phyloP scores from a whole-genome alignment of 2,329 filamentous ascomycete genomes.

The Colletotrichum sp. region DNA sequence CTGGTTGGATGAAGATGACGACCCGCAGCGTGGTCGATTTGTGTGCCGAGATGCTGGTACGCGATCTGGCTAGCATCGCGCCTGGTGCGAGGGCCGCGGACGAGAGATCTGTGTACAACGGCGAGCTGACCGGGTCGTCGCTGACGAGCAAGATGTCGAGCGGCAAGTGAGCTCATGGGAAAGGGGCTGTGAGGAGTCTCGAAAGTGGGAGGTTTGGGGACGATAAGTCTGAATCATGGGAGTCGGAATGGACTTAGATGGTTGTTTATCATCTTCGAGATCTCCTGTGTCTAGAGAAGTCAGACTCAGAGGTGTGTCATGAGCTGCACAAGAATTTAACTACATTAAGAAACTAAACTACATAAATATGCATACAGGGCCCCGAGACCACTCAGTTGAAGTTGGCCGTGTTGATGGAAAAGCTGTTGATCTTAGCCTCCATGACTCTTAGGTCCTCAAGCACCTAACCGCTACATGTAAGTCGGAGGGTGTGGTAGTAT shows the following conservation, averaged over 20 bases:
- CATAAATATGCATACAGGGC: too few relatives aligned
- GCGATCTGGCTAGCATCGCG: not conserved
- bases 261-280: too few relatives aligned
- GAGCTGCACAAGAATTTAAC: not conserved
- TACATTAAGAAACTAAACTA: too few relatives aligned
- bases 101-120: not conserved
- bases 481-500: not conserved
- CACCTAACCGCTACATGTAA: not conserved
- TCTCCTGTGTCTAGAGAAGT: rapidly evolving
- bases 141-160: not conserved
- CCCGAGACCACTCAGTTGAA: too few relatives aligned
- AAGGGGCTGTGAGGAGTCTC: not conserved
- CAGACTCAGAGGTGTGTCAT: not conserved
- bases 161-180: not conserved
- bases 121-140: not conserved
- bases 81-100: not conserved
- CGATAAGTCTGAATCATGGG: not conserved
- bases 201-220: not conserved
- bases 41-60: not conserved
- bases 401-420: too few relatives aligned
- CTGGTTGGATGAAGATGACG: not conserved
- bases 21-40: not conserved
- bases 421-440: rapidly evolving
- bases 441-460: too few relatives aligned
- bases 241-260: not conserved